A percentile compares a stretch with the other conserved stretches of the same genome.
Conservation (phyloP, 495 filamentous ascomycete genomes). For the Penicillium silybi region DNA sequence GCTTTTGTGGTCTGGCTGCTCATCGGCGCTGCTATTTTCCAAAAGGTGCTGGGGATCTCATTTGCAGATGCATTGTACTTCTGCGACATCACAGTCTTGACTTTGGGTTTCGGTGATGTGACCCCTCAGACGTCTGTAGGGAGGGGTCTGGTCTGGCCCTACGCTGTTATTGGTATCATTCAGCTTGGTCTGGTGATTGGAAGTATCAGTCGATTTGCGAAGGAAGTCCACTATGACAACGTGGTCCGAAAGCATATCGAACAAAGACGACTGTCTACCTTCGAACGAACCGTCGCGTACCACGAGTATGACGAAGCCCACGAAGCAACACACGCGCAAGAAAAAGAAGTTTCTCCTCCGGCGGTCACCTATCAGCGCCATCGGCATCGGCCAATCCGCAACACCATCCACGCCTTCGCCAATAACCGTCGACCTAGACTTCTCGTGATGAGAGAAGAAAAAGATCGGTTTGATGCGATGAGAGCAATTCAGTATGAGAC, state of each 20-base stretch:
- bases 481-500: constrained; percentile 68
- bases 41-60: constrained; percentile 39
- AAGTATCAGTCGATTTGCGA: constrained; percentile 69
- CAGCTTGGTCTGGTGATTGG: constrained; percentile 84
- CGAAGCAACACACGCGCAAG: background rate
- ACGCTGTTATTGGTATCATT: constrained; percentile 78
- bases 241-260: constrained; percentile 62
- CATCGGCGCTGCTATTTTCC: constrained; percentile 57
- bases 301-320: constrained; percentile 3
- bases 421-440: constrained; percentile 21
- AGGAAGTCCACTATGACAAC: constrained; percentile 61
- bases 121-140: constrained; percentile 45
- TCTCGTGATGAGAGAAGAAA: constrained; percentile 46
- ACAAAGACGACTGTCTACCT: constrained; percentile 51
- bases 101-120: constrained; percentile 64
- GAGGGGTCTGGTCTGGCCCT: constrained; percentile 72
- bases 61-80: constrained; percentile 61
- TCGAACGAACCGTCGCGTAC: constrained; percentile 50
- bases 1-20: constrained; percentile 60
- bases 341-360: background rate
- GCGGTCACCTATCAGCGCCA: constrained; percentile 7
- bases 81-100: constrained; percentile 61
- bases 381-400: constrained; percentile 19
- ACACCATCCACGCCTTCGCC: constrained; percentile 21
- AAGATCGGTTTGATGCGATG: constrained; percentile 78